Conservation (phyloP, 164 flowering plant species). For the Liquidambar formosana region DNA sequence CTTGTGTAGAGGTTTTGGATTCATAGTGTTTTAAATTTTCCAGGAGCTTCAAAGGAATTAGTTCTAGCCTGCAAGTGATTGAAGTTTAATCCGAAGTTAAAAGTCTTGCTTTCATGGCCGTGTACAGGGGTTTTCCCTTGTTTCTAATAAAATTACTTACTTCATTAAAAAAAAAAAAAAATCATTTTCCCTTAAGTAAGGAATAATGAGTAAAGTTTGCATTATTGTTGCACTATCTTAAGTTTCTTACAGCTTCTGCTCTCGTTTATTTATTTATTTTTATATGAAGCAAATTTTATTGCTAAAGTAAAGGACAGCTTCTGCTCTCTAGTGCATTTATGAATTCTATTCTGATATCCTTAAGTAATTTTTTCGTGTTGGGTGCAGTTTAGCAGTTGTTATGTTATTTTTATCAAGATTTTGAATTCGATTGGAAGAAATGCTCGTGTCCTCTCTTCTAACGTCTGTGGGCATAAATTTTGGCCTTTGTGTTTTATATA, state of each 20-base stretch:
- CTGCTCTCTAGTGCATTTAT: not conserved
- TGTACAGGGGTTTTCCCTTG: not conserved
- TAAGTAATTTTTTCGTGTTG: not conserved
- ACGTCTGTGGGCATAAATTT: slow-evolving; percentile 85
- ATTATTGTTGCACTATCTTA: not conserved
- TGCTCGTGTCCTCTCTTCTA: slow-evolving; percentile 88
- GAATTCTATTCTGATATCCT: not conserved
- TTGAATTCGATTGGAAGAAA: slow-evolving; percentile 25
- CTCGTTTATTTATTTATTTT: too few relatives aligned
- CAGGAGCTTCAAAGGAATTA: not conserved
- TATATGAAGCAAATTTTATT: too few relatives aligned
- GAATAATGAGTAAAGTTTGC: not conserved
- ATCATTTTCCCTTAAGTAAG: too few relatives aligned
- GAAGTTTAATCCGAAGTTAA: not conserved
- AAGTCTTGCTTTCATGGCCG: too few relatives aligned
- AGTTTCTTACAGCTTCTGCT: not conserved
- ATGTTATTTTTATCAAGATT: not conserved
- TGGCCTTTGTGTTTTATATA: slow-evolving; percentile 63
- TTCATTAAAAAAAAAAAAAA: too few relatives aligned
- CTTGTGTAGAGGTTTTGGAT: slow-evolving; percentile 1
- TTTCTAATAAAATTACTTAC: too few relatives aligned
- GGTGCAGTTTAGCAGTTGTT: slow-evolving; percentile 6
- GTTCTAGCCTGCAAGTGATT: not conserved
- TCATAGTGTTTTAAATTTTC: not conserved
- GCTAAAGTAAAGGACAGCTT: too few relatives aligned